Evolutionary conservation across 2,329 filamentous ascomycete species (phyloP).

Genomic region (Leptographium galeiforme): DNA sequence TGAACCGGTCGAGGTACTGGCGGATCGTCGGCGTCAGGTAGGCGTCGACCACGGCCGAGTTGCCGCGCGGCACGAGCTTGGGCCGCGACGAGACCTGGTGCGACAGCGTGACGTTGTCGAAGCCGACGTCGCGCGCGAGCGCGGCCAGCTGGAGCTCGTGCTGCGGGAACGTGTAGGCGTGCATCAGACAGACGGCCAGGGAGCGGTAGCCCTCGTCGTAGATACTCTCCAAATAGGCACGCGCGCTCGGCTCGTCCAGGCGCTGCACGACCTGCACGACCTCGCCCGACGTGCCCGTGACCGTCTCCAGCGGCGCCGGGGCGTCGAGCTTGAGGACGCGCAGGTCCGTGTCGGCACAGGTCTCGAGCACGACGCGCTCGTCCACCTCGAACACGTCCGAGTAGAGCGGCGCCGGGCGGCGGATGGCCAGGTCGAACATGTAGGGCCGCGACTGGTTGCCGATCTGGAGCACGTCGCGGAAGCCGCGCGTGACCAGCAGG

Average conservation of each 20-base stretch:
- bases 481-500: conserved; percentile 78
- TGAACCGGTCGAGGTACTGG: conserved; percentile 62
- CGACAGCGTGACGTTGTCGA: background rate
- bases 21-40: conserved; percentile 70
- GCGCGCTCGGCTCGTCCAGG: conserved; percentile 40
- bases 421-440: conserved; percentile 81
- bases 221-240: conserved; percentile 42
- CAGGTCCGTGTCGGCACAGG: conserved; percentile 49
- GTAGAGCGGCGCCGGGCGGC: conserved; percentile 76
- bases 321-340: conserved; percentile 39
- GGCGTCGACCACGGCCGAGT: conserved; percentile 65
- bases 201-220: conserved; percentile 42
- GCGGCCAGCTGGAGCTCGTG: conserved; percentile 4
- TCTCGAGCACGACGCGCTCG: conserved; percentile 67
- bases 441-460: conserved; percentile 81
- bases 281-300: conserved; percentile 48
- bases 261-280: conserved; percentile 51
- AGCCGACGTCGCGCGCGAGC: conserved; percentile 3
- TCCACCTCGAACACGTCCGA: conserved; percentile 77
- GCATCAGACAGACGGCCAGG: conserved; percentile 22
- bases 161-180: conserved; percentile 8
- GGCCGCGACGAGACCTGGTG: conserved; percentile 45
- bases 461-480: conserved; percentile 76
- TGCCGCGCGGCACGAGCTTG: conserved; percentile 64
- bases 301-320: background rate